phyloP scores from a whole-genome alignment of 495 filamentous ascomycete genomes.

The Penicillium angulare region DNA sequence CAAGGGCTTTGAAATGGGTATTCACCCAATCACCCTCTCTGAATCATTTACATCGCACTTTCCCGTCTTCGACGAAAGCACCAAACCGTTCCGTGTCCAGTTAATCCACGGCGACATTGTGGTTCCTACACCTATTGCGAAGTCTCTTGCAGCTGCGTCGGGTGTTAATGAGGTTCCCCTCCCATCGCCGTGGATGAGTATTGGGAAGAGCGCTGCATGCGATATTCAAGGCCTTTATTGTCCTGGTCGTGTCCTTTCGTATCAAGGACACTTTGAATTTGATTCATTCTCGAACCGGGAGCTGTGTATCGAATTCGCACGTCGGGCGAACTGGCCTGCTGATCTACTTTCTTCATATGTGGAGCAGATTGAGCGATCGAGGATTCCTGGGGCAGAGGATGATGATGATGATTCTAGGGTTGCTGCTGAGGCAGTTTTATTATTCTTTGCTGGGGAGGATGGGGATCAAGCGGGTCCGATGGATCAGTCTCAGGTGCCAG shows the following conservation, averaged over 20 bases:
- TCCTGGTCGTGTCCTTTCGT: slow-evolving; percentile 34
- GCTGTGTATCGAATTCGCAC: slow-evolving; percentile 32
- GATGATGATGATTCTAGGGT: slow-evolving; percentile 32
- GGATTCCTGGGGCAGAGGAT: slow-evolving; percentile 20
- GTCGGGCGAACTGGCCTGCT: slow-evolving; percentile 25
- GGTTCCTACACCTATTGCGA: slow-evolving; percentile 17
- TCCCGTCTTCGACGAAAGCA: slow-evolving; percentile 15
- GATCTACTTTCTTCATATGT: slow-evolving; percentile 18
- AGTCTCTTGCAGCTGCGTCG: background rate
- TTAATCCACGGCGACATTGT: slow-evolving; percentile 37
- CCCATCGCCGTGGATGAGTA: slow-evolving; percentile 31
- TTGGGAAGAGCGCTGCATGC: slow-evolving; percentile 32
- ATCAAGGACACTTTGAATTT: slow-evolving; percentile 46
- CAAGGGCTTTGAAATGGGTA: slow-evolving; percentile 39
- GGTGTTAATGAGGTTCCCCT: slow-evolving; percentile 12
- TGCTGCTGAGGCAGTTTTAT: slow-evolving; percentile 38
- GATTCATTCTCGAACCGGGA: slow-evolving; percentile 38
- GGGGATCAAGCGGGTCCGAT: background rate
- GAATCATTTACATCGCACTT: slow-evolving; percentile 29
- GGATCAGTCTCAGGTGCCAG: too few species aligned
- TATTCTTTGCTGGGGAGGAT: slow-evolving; percentile 30
- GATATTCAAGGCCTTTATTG: slow-evolving; percentile 42
- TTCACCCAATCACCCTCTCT: slow-evolving; percentile 31
- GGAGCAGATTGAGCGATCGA: slow-evolving; percentile 21
- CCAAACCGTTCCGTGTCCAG: slow-evolving; percentile 27